Base-by-base conservation (phyloP, 148 eudicot genomes). In the Polygonum maritimum region DNA sequence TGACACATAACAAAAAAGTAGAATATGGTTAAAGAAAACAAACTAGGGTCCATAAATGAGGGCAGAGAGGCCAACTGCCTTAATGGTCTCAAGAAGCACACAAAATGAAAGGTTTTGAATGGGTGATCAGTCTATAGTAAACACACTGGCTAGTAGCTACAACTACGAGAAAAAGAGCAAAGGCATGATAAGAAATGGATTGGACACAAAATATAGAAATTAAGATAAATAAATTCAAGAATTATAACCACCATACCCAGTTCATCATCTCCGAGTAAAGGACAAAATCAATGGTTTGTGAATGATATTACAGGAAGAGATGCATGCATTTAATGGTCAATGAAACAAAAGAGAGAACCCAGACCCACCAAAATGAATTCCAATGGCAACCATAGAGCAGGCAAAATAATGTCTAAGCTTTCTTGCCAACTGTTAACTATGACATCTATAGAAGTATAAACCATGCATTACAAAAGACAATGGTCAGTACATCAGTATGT, bases 271-370 rank as follows among this genome's bases (percentile, higher is more conserved):
- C 19, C 15, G 19, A 67, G 71, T 67, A 67, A 38, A 67, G 71
- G 71, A 67, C 71, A 67, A 67, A 67, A 60, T 3, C 33, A 3
- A 45, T 67, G 71, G 45, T 67, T 35, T 67, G 71, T 67, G 71
- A 67, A 67, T 67, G 71, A 67, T 67, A 67, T 67, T 67, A 38
- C 71, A 67, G 15, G 71, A 67, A 67, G 45, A 67, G 45, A 67
- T 36, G 2, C 71, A 67, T 67, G 71, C 8, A 67, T 22, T 67
- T 19, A 67, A 36, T 35, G 71, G 71, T 67, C 71, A 67, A 67
- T 65, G 71, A 36, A 65, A 36, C 36, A 65, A 35, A 65, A 35
- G 41, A 63, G 69, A 62, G 39, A 63, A 57, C 31, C 13, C 69
- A 31, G 69, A 63, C 69, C 69, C 69, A 63, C 69, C 69, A 63